A percentile compares a stretch with the other conserved stretches of the same genome.
Evolutionary conservation across 2,329 filamentous ascomycete genomes (phyloP).

Genomic region (Elsinoe batatas): DNA sequence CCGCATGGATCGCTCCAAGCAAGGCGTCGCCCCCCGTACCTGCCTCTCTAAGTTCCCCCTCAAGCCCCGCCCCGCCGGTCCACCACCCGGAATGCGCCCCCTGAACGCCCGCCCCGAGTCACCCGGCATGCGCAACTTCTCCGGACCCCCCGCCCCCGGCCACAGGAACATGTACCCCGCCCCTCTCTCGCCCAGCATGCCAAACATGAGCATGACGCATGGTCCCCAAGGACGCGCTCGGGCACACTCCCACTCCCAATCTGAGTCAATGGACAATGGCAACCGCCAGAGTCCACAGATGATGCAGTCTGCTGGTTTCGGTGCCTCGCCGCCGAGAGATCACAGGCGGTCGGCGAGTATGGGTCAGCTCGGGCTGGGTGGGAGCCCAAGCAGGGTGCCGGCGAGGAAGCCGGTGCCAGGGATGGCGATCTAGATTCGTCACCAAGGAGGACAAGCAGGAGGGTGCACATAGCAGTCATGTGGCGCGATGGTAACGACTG

Average conservation of each 20-base stretch:
- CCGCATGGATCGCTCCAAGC: constrained; percentile 76
- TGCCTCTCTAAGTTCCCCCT: constrained; percentile 88
- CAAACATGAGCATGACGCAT: constrained; percentile 6
- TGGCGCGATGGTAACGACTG: neutral
- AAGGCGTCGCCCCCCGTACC: constrained; percentile 88
- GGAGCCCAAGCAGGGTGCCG: constrained; percentile 23
- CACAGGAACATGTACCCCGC: constrained; percentile 8
- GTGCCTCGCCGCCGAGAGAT: neutral
- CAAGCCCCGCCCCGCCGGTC: constrained; percentile 62
- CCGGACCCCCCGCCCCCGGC: constrained; percentile 15
- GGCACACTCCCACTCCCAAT: neutral
- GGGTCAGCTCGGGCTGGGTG: constrained; percentile 1
- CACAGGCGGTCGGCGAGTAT: constrained; percentile 9
- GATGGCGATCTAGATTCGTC: constrained; percentile 29
- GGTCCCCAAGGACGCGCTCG: neutral
- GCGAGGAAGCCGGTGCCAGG: constrained; percentile 40
- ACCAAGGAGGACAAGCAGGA: neutral
- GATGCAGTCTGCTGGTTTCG: constrained; percentile 13
- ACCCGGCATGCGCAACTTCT: constrained; percentile 21
- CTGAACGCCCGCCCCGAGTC: constrained; percentile 27
- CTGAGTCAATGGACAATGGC: neutral
- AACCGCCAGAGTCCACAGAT: constrained; percentile 4
- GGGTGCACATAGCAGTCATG: neutral
- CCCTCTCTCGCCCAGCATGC: constrained; percentile 12
- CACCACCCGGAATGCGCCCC: constrained; percentile 33